Percentiles rank a stretch among this genome's conserved stretches.
These are phyloP conservation scores for Stagonosporopsis chrysanthemi DNA, from an alignment of 2,329 filamentous ascomycete species.

Conservation along the genomic window DNA sequence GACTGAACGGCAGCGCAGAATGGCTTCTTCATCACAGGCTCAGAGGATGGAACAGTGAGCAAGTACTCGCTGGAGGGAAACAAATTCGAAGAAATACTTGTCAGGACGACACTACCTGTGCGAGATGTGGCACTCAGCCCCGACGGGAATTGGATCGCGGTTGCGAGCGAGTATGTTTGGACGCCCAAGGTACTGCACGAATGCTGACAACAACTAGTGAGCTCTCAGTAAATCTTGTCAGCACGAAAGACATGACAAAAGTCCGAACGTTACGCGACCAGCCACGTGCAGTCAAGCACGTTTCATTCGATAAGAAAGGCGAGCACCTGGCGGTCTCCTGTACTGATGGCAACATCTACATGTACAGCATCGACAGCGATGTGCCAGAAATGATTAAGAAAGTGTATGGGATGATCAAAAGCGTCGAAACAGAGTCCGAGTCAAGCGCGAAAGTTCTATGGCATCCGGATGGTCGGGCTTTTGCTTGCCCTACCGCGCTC, in stretches of 20 bases:
- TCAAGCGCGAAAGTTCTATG: slow-evolving; percentile 78
- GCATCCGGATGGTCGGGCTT: slow-evolving; percentile 94
- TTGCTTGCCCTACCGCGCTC: slow-evolving; percentile 83
- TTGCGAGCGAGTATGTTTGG: slow-evolving; percentile 81
- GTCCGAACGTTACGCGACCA: slow-evolving; percentile 85
- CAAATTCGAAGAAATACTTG: slow-evolving; percentile 79
- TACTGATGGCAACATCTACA: slow-evolving; percentile 86
- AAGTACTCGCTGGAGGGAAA: slow-evolving; percentile 82
- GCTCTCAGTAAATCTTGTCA: slow-evolving; percentile 87
- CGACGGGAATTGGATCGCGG: slow-evolving; percentile 86
- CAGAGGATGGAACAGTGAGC: slow-evolving; percentile 95
- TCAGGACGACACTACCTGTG: slow-evolving; percentile 84
- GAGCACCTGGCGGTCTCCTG: slow-evolving; percentile 80
- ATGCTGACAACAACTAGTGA: slow-evolving; percentile 62
- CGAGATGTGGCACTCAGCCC: slow-evolving; percentile 84
- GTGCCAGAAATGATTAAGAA: slow-evolving; percentile 83
- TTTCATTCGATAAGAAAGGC: slow-evolving; percentile 85
- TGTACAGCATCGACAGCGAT: slow-evolving; percentile 82
- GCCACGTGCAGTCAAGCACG: slow-evolving; percentile 84
- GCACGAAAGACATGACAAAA: slow-evolving; percentile 76
- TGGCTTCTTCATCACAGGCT: slow-evolving; percentile 85
- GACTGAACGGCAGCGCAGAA: slow-evolving; percentile 58
- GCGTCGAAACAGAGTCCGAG: slow-evolving; percentile 78
- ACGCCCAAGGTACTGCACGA: neutral
- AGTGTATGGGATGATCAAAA: slow-evolving; percentile 84